Evolutionary conservation across 148 eudicot species (phyloP), one percentile per base, ranked within the genome.

Genomic region (Rhododendron griersonianum): DNA sequence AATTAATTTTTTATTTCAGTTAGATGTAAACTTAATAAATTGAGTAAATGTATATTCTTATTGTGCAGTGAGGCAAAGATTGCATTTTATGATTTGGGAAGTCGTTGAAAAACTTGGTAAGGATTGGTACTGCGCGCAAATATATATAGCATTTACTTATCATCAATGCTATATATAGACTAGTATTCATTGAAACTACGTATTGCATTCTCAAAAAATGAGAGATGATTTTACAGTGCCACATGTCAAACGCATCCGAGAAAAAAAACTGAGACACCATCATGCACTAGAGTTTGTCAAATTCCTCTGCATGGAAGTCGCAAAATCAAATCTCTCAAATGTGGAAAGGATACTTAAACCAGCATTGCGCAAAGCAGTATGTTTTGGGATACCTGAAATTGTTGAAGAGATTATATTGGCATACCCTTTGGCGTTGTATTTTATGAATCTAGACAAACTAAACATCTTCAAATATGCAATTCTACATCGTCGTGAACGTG

Each of bases 41-140:
- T 57, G 23, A 57, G 63, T 6, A 45, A 25, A 21, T 11, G 53
- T 41, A 41, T 0, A 78, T 1, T 41, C 10, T 44, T 78, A 11
- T 78, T 78, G 81, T 78, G 81, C 30, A 78, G 81, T 21, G 30
- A 78, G 47, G 81, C 51, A 78, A 19, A 78, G 53, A 78, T 19
- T 44, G 28, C 4, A 44, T 11, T 10, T 13, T 30, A n/a, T 44
- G 15, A 9, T 78, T 41, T 45, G 53, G 81, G 6, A 23, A 7
- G 13, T 78, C 15, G 53, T 16, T 16, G 15, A 78, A 78, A 78
- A 6, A 1, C 47, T 78, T 78, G 51, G 81, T 78, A 45, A 15
- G 45, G 7, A 74, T 14, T 35, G 23, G 23, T 57, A 5, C 23
- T 57, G 0, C 6, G 7, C 0, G 41, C 41, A 39, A 57, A 16